Conservation (phyloP, 1,284 basidiomycete genomes). For the Apiotrichum siamense region DNA sequence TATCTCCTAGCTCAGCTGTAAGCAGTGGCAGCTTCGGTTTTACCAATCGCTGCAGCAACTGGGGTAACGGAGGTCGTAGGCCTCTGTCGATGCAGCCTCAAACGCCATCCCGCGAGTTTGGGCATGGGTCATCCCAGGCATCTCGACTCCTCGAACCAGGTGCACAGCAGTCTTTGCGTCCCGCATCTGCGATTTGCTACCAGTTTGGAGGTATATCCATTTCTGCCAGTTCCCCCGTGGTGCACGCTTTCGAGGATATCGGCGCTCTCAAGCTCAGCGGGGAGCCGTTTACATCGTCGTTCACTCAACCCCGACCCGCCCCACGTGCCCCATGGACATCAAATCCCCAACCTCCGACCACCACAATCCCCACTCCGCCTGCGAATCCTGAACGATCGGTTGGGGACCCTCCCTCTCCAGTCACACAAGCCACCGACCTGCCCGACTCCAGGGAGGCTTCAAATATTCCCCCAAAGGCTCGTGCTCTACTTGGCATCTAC, state of each 20-base stretch:
- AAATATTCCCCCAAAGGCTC: neutral
- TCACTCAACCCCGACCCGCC: neutral
- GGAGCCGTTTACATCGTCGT: neutral
- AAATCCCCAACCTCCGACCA: neutral
- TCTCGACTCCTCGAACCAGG: too few species aligned
- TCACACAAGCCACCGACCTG: neutral
- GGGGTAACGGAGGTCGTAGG: too few species aligned
- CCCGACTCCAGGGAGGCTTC: neutral
- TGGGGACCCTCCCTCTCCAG: neutral
- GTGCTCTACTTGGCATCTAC: neutral
- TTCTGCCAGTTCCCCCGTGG: neutral
- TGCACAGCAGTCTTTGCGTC: too few species aligned
- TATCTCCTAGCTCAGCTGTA: neutral
- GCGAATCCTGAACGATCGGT: too few species aligned
- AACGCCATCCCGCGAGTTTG: neutral
- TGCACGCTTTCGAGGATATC: constrained; percentile 1
- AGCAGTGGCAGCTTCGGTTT: neutral
- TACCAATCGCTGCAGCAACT: too few species aligned
- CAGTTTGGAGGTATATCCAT: neutral
- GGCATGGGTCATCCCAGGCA: neutral
- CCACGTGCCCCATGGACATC: neutral
- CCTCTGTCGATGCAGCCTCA: neutral
- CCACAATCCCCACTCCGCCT: neutral
- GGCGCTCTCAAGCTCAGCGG: neutral
- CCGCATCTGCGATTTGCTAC: neutral